Evolutionary conservation across 345 rosid genomes (phyloP).

Genomic region (Lepidium didymum): DNA sequence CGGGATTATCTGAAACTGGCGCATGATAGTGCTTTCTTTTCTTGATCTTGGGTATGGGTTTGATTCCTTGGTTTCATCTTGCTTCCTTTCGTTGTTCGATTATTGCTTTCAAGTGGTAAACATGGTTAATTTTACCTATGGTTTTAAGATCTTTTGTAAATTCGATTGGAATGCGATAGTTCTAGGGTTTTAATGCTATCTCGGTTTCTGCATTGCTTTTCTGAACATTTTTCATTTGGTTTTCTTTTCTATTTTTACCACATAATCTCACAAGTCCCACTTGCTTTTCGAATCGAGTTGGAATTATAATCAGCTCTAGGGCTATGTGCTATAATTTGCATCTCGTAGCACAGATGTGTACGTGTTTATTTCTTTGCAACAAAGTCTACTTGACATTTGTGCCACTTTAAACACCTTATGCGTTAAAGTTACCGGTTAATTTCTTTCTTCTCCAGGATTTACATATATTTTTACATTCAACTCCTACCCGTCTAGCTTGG

Average conservation of each 20-base stretch:
- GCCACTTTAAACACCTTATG: not conserved
- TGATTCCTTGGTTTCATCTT: not conserved
- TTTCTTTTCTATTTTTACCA: not conserved
- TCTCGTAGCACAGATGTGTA: not conserved
- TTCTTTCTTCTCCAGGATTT: not conserved
- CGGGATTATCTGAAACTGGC: conserved; percentile 1
- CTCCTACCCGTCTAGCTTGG: not conserved
- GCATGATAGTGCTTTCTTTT: conserved; percentile 15
- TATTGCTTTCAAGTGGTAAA: conserved; percentile 1
- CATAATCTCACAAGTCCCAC: conserved; percentile 1
- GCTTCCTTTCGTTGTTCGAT: conserved; percentile 6
- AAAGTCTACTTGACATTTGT: not conserved
- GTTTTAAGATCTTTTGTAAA: not conserved
- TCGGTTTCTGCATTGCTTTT: conserved; percentile 18
- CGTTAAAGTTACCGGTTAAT: not conserved
- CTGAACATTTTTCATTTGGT: not conserved
- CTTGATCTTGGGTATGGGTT: conserved; percentile 9
- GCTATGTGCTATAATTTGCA: not conserved
- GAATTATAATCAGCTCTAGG: not conserved
- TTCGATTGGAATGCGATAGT: conserved; percentile 5
- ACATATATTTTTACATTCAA: not conserved
- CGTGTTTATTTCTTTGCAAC: not conserved
- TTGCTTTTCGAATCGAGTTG: conserved; percentile 6
- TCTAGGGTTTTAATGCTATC: conserved; percentile 22
- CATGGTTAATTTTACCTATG: not conserved